Evolutionary conservation across 192 early-diverging fungal genomes (phyloP), one percentile per base, ranked within the genome.

Genomic region (Gonapodya sp.): DNA sequence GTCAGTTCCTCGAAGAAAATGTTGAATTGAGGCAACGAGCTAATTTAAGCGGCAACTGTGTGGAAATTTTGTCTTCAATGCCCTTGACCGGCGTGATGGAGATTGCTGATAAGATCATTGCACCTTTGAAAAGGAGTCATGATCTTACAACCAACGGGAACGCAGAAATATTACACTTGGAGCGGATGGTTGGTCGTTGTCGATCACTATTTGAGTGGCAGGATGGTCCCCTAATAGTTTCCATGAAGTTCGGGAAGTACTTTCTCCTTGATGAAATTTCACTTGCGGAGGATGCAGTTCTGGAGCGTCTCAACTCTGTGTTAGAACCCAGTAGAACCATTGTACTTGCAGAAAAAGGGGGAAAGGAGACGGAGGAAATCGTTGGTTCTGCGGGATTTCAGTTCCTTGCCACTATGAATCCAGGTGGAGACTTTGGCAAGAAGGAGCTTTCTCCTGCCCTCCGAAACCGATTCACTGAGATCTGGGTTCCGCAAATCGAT

Each of bases 321-420:
- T 86, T 99, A 0, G 97, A 99, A 81, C 95, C 96, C 0, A 87
- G 90, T 36, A 89, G 95, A 74, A 86, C 91, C 2, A 86, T 99
- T 2, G 92, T 97, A 16, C 86, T 99, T 30, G 95, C 96, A 30
- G 97, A 99, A 85, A 95, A 97, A 79, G 93, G 93, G 30, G 91
- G 93, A 31, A 33, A 31, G 14, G 84, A 82, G 0, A 80, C 85
- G 0, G 87, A 93, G 78, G 82, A 86, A 34, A 87, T 96, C 36
- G 92, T 94, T 81, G 90, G 93, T 35, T 84, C 81, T 1, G 84
- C 86, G 1, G 90, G 89, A 8, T 99, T 99, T 86, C 91, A 92
- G 78, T 97, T 99, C 85, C 85, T 97, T 18, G 96, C 97, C 0
- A 99, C 97, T 0, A 99, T 99, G 97, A 99, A 99, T 85, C 97